phyloP scores from a whole-genome alignment of 1,284 basidiomycete species.

The Malassezia cuniculi region DNA sequence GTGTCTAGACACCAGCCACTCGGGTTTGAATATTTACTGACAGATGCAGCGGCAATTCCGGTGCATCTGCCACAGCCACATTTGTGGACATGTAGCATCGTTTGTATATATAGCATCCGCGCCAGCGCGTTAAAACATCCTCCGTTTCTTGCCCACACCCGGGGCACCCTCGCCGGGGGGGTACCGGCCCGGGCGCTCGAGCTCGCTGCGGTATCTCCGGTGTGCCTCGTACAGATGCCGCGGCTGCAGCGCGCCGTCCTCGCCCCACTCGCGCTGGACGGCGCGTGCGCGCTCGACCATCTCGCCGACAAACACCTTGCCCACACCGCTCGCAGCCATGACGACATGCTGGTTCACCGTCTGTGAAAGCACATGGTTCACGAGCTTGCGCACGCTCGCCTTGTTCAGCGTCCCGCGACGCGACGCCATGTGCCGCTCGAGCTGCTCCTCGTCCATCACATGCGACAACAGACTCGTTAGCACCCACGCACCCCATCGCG shows the following conservation, averaged over 20 bases:
- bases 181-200: conserved; percentile 48
- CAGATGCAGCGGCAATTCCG: too few relatives aligned
- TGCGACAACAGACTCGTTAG: conserved; percentile 63
- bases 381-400: conserved; percentile 68
- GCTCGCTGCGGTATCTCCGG: conserved; percentile 63
- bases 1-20: too few relatives aligned
- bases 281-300: conserved; percentile 72
- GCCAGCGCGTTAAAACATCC: conserved; percentile 24
- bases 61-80: too few relatives aligned
- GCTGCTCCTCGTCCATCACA: conserved; percentile 67
- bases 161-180: conserved; percentile 28
- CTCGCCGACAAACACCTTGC: conserved; percentile 82
- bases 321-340: conserved; percentile 73
- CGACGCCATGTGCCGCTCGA: conserved; percentile 76
- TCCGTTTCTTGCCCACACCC: conserved; percentile 28
- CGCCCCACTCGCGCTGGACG: conserved; percentile 60
- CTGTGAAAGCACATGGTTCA: conserved; percentile 62
- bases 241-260: conserved; percentile 65
- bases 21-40: too few relatives aligned
- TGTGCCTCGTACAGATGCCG: conserved; percentile 79
- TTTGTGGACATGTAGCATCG: conserved; percentile 6
- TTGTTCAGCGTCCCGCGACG: conserved; percentile 69
- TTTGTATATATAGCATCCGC: not conserved
- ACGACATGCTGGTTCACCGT: conserved; percentile 73
- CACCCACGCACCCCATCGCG: conserved; percentile 34